phyloP scores from a whole-genome alignment of 2,329 filamentous ascomycete species.

The Rhinocladiella mackenziei region DNA sequence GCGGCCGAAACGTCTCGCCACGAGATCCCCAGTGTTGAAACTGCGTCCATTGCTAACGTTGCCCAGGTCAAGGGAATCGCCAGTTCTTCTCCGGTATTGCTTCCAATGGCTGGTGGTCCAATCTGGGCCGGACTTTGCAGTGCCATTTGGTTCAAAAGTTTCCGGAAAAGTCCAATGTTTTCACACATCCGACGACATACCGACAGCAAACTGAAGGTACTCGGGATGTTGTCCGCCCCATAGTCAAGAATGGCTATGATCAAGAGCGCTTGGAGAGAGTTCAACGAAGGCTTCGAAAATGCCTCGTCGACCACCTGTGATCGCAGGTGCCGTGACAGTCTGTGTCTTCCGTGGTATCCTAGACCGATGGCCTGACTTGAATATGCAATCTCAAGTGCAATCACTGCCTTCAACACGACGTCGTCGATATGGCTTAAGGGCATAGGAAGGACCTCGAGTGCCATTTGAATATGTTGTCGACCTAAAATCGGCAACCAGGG shows the following conservation, averaged over 20 bases:
- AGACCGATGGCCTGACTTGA: slow-evolving; percentile 29
- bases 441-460: slow-evolving; percentile 17
- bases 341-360: slow-evolving; percentile 26
- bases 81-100: slow-evolving; percentile 24
- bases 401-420: slow-evolving; percentile 27
- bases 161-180: slow-evolving; percentile 27
- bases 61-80: slow-evolving; percentile 26
- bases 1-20: slow-evolving; percentile 29
- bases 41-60: slow-evolving; percentile 23
- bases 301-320: slow-evolving; percentile 27
- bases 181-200: slow-evolving; percentile 28
- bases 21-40: slow-evolving; percentile 25
- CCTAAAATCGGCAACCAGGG: slow-evolving; percentile 37
- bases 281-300: slow-evolving; percentile 24
- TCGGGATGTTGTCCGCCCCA: slow-evolving; percentile 28
- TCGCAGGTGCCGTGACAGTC: slow-evolving; percentile 25
- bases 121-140: slow-evolving; percentile 25
- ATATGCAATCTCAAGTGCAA: slow-evolving; percentile 26
- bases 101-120: slow-evolving; percentile 23
- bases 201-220: slow-evolving; percentile 27
- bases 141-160: slow-evolving; percentile 26
- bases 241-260: slow-evolving; percentile 28
- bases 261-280: slow-evolving; percentile 27
- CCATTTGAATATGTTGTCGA: slow-evolving; percentile 20
- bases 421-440: slow-evolving; percentile 26